Evolutionary conservation across 2,329 filamentous ascomycete genomes (phyloP).

Genomic region (Pleomassaria siparia): DNA sequence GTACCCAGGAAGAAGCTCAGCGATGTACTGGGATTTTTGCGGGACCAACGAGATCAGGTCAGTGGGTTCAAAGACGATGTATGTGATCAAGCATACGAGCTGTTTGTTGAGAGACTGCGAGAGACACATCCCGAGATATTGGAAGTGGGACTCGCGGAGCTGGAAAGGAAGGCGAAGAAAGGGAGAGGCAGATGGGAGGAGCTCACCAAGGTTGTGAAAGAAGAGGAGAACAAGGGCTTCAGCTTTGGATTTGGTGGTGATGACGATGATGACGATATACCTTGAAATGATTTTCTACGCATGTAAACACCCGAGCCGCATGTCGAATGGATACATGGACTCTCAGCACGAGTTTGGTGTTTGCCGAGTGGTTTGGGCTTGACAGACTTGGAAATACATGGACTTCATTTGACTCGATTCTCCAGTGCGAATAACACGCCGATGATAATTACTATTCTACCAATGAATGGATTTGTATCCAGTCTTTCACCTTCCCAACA

Average conservation of each 20-base stretch:
- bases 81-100: slow-evolving; percentile 65
- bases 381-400: too few relatives aligned
- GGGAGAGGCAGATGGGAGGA: slow-evolving; percentile 76
- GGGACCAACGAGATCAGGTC: slow-evolving; percentile 80
- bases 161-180: slow-evolving; percentile 71
- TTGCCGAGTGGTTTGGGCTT: too few relatives aligned
- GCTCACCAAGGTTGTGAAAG: slow-evolving; percentile 61
- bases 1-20: slow-evolving; percentile 74
- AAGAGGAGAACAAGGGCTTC: slow-evolving; percentile 52
- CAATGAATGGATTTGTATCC: too few relatives aligned
- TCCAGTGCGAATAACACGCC: too few relatives aligned
- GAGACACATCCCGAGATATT: slow-evolving; percentile 65
- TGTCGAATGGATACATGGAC: too few relatives aligned
- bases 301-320: too few relatives aligned
- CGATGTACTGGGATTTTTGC: slow-evolving; percentile 77
- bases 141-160: slow-evolving; percentile 62
- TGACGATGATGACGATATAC: slow-evolving; percentile 48
- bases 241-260: slow-evolving; percentile 63
- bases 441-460: too few relatives aligned
- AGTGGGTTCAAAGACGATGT: slow-evolving; percentile 79
- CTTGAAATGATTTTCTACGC: slow-evolving; percentile 22
- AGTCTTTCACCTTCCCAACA: too few relatives aligned
- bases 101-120: slow-evolving; percentile 72
- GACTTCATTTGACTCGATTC: too few relatives aligned
- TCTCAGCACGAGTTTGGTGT: too few relatives aligned